These are phyloP conservation scores for Cryphonectria carpinicola DNA, from an alignment of 2,329 filamentous ascomycete species.

Conservation along the genomic window DNA sequence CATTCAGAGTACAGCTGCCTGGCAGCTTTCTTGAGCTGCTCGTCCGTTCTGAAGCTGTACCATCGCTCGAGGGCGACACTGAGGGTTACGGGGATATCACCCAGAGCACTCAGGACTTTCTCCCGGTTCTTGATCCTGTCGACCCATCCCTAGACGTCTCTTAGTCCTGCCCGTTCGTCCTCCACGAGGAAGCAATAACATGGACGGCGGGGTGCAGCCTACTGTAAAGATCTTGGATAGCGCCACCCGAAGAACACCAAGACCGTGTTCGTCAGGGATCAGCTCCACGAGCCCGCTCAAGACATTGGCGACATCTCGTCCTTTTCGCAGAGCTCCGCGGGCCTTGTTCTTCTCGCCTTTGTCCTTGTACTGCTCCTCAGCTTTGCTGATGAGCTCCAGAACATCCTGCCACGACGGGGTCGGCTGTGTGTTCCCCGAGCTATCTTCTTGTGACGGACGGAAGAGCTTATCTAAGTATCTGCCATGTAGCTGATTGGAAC, in stretches of 20 bases:
- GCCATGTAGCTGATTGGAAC: background rate
- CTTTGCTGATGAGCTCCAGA: background rate
- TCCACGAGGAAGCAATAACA: background rate
- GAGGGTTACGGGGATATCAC: background rate
- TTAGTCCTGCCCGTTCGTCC: background rate
- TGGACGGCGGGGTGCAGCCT: background rate
- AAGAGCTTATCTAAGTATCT: background rate
- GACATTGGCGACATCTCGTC: background rate
- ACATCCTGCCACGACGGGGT: slow-evolving; percentile 3
- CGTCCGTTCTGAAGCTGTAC: background rate
- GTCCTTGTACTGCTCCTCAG: background rate
- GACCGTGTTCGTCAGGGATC: slow-evolving; percentile 7
- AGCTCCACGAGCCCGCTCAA: background rate
- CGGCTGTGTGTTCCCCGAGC: background rate
- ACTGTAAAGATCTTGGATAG: background rate
- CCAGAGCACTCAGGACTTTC: background rate
- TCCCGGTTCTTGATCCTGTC: slow-evolving; percentile 5
- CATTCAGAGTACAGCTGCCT: background rate
- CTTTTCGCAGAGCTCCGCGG: background rate
- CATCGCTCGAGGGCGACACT: background rate
- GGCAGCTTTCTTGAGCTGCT: background rate
- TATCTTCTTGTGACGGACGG: background rate
- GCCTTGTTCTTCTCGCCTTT: background rate
- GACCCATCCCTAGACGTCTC: background rate
- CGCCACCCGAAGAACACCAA: background rate